phyloP scores from a whole-genome alignment of 805 yeast species.

The Komagataella mondaviorum region DNA sequence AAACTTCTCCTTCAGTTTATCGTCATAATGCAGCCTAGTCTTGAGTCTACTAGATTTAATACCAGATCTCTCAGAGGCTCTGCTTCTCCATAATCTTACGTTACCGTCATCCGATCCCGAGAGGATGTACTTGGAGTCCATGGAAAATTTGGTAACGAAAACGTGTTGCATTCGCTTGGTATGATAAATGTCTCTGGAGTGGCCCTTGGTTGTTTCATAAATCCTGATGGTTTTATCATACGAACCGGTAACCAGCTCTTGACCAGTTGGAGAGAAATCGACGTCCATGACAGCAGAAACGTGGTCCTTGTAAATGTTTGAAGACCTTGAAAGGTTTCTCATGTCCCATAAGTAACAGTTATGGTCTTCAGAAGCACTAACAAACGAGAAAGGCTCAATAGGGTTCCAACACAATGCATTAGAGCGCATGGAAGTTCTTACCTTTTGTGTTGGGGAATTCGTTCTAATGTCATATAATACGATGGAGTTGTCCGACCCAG shows the following conservation, averaged over 20 bases:
- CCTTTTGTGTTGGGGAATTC: constrained; percentile 82
- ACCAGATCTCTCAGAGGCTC: constrained; percentile 72
- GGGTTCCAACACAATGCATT: constrained; percentile 94
- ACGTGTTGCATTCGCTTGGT: constrained; percentile 97
- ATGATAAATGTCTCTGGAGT: constrained; percentile 89
- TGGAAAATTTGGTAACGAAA: constrained; percentile 69
- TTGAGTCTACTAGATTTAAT: constrained; percentile 73
- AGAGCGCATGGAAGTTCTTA: constrained; percentile 69
- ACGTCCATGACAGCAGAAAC: constrained; percentile 92
- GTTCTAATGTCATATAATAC: constrained; percentile 87
- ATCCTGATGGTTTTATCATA: constrained; percentile 89
- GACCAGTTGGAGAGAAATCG: constrained; percentile 95
- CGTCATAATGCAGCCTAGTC: constrained; percentile 78
- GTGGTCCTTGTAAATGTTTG: constrained; percentile 87
- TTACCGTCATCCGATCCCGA: constrained; percentile 96
- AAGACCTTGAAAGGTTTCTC: constrained; percentile 75
- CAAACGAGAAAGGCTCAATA: constrained; percentile 91
- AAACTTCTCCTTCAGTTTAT: constrained; percentile 81
- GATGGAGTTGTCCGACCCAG: constrained; percentile 84
- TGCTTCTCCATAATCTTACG: constrained; percentile 84
- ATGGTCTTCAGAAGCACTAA: constrained; percentile 88
- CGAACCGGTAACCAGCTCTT: constrained; percentile 88
- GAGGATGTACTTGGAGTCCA: constrained; percentile 78
- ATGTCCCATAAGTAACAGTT: constrained; percentile 92
- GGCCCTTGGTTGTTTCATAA: constrained; percentile 67